A percentile compares a stretch with the other conserved stretches of the same genome.
Conservation (phyloP, 1,284 basidiomycete species). For the Vanrija sp. region DNA sequence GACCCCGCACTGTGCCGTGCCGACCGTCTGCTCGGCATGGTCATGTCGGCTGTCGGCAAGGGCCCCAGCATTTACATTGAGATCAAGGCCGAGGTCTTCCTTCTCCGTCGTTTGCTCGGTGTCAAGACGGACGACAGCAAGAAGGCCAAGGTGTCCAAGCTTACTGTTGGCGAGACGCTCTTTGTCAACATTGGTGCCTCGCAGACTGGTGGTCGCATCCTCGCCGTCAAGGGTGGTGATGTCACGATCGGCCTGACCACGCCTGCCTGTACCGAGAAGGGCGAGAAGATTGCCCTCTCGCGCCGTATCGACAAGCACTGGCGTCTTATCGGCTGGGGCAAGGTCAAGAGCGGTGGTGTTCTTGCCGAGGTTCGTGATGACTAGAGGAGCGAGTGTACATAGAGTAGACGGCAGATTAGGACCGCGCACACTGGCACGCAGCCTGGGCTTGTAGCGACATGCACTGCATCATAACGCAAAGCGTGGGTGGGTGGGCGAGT, state of each 20-base stretch:
- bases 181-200: conserved; percentile 93
- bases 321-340: conserved; percentile 57
- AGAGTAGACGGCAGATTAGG: too few relatives aligned
- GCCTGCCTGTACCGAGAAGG: conserved; percentile 88
- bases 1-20: conserved; percentile 96
- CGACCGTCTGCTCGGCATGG: conserved; percentile 93
- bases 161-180: conserved; percentile 87
- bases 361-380: conserved; percentile 36
- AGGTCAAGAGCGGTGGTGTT: conserved; percentile 41
- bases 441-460: too few relatives aligned
- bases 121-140: conserved; percentile 99
- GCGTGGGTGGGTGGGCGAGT: too few relatives aligned
- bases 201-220: conserved; percentile 85
- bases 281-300: conserved; percentile 90
- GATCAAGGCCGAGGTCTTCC: conserved; percentile 61
- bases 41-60: conserved; percentile 88
- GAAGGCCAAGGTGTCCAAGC: conserved; percentile 87
- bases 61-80: conserved; percentile 89
- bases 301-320: conserved; percentile 97
- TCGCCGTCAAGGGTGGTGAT: conserved; percentile 85
- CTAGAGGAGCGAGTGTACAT: not conserved
- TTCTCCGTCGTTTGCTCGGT: conserved; percentile 89
- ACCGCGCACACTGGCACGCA: too few relatives aligned
- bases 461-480: too few relatives aligned
- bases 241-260: conserved; percentile 88